Evolutionary conservation across 495 filamentous ascomycete species (phyloP).

Genomic region (Pyrenopolyporus hunteri): DNA sequence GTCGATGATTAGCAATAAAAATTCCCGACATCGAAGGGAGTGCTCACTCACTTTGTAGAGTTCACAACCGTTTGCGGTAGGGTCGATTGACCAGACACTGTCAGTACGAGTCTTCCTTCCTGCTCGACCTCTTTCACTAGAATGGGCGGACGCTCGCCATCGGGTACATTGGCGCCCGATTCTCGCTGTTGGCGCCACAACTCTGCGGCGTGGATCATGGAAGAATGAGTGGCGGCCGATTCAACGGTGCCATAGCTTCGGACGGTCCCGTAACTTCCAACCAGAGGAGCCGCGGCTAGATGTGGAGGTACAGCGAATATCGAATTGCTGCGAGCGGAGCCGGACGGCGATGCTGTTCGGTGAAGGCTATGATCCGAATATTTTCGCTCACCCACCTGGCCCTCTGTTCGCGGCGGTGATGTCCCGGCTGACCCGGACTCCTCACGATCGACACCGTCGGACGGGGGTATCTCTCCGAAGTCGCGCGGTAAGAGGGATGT

Average conservation of each 20-base stretch:
- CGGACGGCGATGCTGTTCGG: constrained; percentile 39
- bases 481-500: constrained; percentile 50
- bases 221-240: constrained; percentile 68
- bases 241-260: constrained; percentile 72
- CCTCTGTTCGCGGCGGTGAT: constrained; percentile 38
- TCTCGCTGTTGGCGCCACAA: constrained; percentile 75
- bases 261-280: constrained; percentile 71
- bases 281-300: constrained; percentile 64
- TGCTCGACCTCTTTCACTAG: constrained; percentile 87
- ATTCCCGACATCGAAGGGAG: not conserved
- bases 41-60: constrained; percentile 71
- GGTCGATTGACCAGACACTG: constrained; percentile 90
- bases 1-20: constrained; percentile 28
- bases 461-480: constrained; percentile 42
- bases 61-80: constrained; percentile 97
- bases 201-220: constrained; percentile 72
- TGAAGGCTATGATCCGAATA: constrained; percentile 47
- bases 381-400: constrained; percentile 50
- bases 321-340: constrained; percentile 46
- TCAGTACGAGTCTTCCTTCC: constrained; percentile 80
- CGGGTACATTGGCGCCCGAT: constrained; percentile 49
- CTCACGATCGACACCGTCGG: constrained; percentile 31
- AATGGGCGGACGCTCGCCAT: constrained; percentile 77
- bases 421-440: constrained; percentile 33
- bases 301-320: constrained; percentile 69